Evolutionary conservation across 768 basidiomycete genomes (phyloP), one percentile per base, ranked within the genome.

Genomic region (Phallus indusiatus): DNA sequence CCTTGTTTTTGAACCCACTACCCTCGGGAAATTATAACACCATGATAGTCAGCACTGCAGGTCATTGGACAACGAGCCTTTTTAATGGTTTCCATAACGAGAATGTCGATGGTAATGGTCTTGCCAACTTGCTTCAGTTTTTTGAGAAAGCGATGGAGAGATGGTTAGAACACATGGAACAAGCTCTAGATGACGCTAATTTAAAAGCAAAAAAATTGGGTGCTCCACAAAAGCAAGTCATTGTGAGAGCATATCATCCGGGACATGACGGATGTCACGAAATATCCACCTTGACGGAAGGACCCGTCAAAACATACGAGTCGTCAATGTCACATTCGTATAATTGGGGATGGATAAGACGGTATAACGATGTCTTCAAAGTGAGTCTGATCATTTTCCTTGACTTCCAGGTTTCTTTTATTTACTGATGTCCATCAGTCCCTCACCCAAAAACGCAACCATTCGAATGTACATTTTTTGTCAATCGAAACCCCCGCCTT

Each of bases 221-320:
- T 33, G 7, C 17, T 14, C n/a, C 56, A 50, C 67, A 62, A 24
- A 70, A 73, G 59, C 77, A 80, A 64, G 81, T 81, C 8, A 68
- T 87, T 8, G 78, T 83, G 9, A 68, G 85, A 28, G 77, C 83
- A 8, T 86, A 86, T 63, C 65, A 83, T 4, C 81, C 82, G 1
- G 85, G 85, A 3, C 83, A 86, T 63, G 84, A 86, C 60, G 75
- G 82, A 56, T 86, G 85, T 61, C 83, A 82, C 62, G 62, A 74
- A n/a, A 63, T 67, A 54, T 68, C 69, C 20, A 59, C 73, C 61
- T 81, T 82, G n/a, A 79, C 76, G 77, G 66, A 58, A 36, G 71
- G 62, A 4, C 63, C 62, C 11, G 11, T 52, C 34, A 50, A 49
- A 17, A 36, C 73, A 61, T 73, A 81, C 18, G 63, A 71, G 61